Base-by-base conservation (phyloP, 2,329 filamentous ascomycete genomes). In the Cladosporium phlei region DNA sequence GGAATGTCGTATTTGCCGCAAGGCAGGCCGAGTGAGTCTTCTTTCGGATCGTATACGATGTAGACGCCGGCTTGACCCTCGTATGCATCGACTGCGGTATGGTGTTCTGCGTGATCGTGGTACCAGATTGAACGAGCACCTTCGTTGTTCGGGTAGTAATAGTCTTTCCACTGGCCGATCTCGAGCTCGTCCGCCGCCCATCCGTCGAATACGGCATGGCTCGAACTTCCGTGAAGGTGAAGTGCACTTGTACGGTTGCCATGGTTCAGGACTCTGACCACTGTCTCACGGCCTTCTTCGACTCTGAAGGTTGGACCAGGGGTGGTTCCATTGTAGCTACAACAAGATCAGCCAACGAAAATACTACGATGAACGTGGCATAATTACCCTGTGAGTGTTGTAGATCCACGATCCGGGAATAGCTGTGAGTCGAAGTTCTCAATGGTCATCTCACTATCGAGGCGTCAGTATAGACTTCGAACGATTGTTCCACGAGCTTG, bases 121-220 rank as follows among this genome's bases (percentile, higher is more conserved):
- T 81, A 81, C 78, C 78, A 82, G 22, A 80, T 66, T 0, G 75
- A 69, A 28, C 78, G 69, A 1, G 70, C 75, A 29, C 66, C 68
- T 56, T 80, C 72, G 11, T 59, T 64, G 57, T 81, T 82, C 8
- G 78, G 77, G 53, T 79, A 82, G 59, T 80, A 82, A 59, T 82
- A 80, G 51, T 81, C 79, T 59, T 82, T 80, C 49, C 50, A 55
- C 27, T 80, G 63, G 1, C 75, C 75, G 0, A 71, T 69, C 1
- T 61, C 38, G 1, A 74, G 73, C n/a, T 69, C 64, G 50, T 80
- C 78, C 35, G 71, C 69, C 2, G 76, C 76, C 75, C 75, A 79
- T 0, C 76, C 76, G 52, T 77, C 74, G 27, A 64, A 70, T 5
- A 50, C 57, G 12, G 60, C 49, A 38, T 63, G 60, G 6, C 55